Evolutionary conservation across 768 basidiomycete genomes (phyloP), one percentile per base, ranked within the genome.

Genomic region (Rhizopogon rudus): DNA sequence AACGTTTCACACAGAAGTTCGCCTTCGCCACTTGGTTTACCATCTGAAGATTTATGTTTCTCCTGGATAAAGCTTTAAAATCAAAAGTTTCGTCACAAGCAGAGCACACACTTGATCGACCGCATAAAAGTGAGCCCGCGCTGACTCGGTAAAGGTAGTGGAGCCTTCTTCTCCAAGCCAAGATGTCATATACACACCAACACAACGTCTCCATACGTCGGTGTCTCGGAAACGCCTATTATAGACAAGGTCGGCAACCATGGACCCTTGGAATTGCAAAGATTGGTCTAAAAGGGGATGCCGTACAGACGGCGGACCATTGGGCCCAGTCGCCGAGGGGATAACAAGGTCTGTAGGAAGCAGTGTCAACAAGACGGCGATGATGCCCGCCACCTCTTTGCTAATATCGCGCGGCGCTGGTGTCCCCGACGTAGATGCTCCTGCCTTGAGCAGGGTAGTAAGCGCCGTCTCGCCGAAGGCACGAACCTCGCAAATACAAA

Each of bases 1-100:
- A 93, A 81, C 1, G 94, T 94, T 68, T 98, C 87, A 66, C 93
- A 94, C 44, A 97, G 76, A 44, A 95, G 71, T 67, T 94, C 91
- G 57, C 87, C 93, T 71, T 91, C 92, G 54, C 84, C 85, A 33
- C 80, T 75, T 40, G 75, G 71, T 31, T 72, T 77, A 59, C 70
- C 66, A 17, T 68, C 54, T 29, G 67, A 67, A 45, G 70, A 68
- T 16, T 81, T 77, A 63, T 81, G 71, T 65, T 88, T 91, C 13
- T 81, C 82, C 85, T 88, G 52, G 40, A 40, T n/a, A 53, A 29
- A 37, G 31, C 40, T 29, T 55, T 6, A 40, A n/a, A 9, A 52
- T 69, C 40, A 61, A 52, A 31, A 51, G 51, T 40, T 42, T 22
- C 31, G 17, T 43, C 17, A 40, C 29, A 53, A 17, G 40, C 52